Conservation (phyloP, 2,329 filamentous ascomycete species). For the Trichocomaceae sp. region DNA sequence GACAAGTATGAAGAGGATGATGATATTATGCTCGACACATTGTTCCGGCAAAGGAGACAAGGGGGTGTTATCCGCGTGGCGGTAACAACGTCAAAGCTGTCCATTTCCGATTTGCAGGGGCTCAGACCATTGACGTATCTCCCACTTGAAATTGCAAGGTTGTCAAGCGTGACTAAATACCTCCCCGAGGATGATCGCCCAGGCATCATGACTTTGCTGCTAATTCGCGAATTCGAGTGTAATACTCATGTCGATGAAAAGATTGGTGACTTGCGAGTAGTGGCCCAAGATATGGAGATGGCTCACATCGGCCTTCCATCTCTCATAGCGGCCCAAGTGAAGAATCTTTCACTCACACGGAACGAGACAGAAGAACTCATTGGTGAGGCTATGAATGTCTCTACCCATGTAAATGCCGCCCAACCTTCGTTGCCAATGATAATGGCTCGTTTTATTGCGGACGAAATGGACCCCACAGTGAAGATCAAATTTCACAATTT, state of each 20-base stretch:
- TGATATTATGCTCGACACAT: slow-evolving; percentile 88
- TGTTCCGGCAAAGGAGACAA: slow-evolving; percentile 78
- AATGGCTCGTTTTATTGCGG: slow-evolving; percentile 84
- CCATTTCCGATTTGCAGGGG: slow-evolving; percentile 57
- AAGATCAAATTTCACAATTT: slow-evolving; percentile 83
- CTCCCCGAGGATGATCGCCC: slow-evolving; percentile 92
- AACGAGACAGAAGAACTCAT: slow-evolving; percentile 67
- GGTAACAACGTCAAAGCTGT: slow-evolving; percentile 57
- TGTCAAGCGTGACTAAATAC: slow-evolving; percentile 88
- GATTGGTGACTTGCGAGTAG: slow-evolving; percentile 58
- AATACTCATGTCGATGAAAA: slow-evolving; percentile 59
- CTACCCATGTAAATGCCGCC: slow-evolving; percentile 15
- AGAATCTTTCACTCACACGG: slow-evolving; percentile 54
- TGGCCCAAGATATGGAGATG: slow-evolving; percentile 58
- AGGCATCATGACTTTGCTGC: slow-evolving; percentile 68
- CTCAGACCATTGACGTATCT: slow-evolving; percentile 64
- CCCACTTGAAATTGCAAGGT: slow-evolving; percentile 68
- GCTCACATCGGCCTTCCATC: slow-evolving; percentile 81
- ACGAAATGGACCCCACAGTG: slow-evolving; percentile 86
- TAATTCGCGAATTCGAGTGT: slow-evolving; percentile 58
- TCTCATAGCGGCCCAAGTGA: slow-evolving; percentile 70
- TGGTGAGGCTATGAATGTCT: slow-evolving; percentile 49
- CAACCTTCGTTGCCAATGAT: slow-evolving; percentile 52
- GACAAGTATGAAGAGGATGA: slow-evolving; percentile 84
- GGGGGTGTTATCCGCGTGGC: slow-evolving; percentile 71